A percentile compares a stretch with the other conserved stretches of the same genome.
Conservation (phyloP, 164 flowering plant genomes). For the Umbilicus rupestris region DNA sequence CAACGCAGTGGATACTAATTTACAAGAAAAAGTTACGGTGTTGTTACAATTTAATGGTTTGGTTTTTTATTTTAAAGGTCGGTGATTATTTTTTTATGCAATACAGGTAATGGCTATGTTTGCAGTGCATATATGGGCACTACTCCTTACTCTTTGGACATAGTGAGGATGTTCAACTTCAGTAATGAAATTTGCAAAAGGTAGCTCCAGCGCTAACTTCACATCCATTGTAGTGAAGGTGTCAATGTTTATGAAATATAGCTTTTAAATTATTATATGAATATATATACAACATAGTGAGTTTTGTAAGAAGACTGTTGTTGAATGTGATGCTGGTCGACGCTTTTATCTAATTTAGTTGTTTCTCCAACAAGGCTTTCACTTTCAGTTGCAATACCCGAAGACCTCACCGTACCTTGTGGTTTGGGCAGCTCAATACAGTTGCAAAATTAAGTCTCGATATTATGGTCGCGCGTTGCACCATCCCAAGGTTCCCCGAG, state of each 20-base stretch:
- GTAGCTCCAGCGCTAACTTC: constrained; percentile 21
- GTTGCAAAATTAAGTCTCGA: no score
- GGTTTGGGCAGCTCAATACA: no score
- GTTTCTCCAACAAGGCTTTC: no score
- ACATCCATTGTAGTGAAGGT: neutral
- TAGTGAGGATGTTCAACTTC: constrained; percentile 72
- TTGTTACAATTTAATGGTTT: neutral
- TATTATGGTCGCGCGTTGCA: no score
- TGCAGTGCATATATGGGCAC: constrained; percentile 57
- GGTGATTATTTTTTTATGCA: constrained; percentile 5
- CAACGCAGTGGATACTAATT: neutral
- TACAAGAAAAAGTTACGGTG: neutral
- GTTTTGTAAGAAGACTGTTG: no score
- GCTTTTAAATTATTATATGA: neutral
- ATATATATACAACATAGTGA: neutral
- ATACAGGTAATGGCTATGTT: constrained; percentile 55
- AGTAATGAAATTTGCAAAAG: constrained; percentile 54
- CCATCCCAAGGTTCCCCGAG: no score
- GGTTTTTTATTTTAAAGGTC: constrained; percentile 1
- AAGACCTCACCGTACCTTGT: no score
- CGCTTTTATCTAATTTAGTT: no score
- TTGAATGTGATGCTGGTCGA: no score
- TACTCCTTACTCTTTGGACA: constrained; percentile 56
- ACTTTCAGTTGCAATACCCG: no score
- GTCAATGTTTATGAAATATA: neutral